Evolutionary conservation across 2,329 filamentous ascomycete genomes (phyloP).

Genomic region (Scedosporium apiospermum): DNA sequence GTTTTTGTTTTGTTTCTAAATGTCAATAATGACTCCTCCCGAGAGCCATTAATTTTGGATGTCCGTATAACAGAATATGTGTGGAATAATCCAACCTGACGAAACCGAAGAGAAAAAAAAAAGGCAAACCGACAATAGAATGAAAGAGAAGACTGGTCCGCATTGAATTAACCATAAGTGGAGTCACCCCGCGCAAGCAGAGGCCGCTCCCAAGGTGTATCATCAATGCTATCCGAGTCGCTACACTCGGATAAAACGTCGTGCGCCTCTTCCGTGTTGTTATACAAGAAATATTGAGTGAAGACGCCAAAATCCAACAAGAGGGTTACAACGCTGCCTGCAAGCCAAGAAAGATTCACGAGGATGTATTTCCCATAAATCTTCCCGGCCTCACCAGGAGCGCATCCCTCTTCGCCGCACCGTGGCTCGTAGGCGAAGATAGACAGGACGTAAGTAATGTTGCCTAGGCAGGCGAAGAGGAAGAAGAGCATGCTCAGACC

Average conservation of each 20-base stretch:
- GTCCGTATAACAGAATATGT: too few species aligned
- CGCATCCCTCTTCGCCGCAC: constrained; percentile 49
- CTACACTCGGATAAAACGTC: constrained; percentile 7
- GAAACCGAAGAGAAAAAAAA: neutral
- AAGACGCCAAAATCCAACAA: constrained; percentile 81
- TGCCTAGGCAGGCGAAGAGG: constrained; percentile 90
- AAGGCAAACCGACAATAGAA: neutral
- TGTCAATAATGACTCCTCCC: neutral
- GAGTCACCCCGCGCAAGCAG: constrained; percentile 7
- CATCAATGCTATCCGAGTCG: neutral
- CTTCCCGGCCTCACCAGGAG: constrained; percentile 50
- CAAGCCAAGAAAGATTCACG: constrained; percentile 83
- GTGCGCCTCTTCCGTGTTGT: constrained; percentile 30
- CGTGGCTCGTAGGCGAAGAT: constrained; percentile 83
- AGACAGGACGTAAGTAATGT: constrained; percentile 83
- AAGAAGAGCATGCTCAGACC: constrained; percentile 93
- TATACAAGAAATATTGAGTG: constrained; percentile 84
- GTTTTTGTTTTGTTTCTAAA: neutral
- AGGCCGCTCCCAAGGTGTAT: constrained; percentile 2
- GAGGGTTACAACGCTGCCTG: constrained; percentile 81
- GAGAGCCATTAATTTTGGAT: neutral
- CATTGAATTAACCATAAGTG: constrained; percentile 2
- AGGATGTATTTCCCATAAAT: constrained; percentile 77
- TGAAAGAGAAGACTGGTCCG: neutral
- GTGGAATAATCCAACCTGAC: neutral